Evolutionary conservation across 108 stramenopile genomes (phyloP).

Genomic region (Pseudonitzschia pungens): DNA sequence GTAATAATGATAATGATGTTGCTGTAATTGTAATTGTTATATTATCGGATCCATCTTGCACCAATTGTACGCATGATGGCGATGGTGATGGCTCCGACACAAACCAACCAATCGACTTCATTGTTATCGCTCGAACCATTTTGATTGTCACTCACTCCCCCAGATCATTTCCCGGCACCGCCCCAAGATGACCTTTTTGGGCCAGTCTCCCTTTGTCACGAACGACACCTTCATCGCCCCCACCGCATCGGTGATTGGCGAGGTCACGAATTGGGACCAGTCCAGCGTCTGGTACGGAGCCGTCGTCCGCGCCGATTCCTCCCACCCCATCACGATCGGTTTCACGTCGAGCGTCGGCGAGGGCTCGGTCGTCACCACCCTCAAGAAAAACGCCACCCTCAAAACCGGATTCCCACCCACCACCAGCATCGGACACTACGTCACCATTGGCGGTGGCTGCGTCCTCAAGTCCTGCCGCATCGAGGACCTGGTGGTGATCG

Average conservation of each 20-base stretch:
- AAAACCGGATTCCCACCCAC: conserved; percentile 83
- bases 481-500: conserved; percentile 81
- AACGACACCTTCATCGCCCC: conserved; percentile 97
- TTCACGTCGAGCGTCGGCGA: conserved; percentile 84
- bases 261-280: conserved; percentile 94
- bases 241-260: conserved; percentile 94
- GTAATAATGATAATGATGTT: no score
- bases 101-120: no score
- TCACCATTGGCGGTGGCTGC: conserved; percentile 77
- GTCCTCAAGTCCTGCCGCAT: conserved; percentile 81
- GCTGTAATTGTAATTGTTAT: no score
- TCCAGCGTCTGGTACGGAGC: conserved; percentile 97
- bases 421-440: conserved; percentile 83
- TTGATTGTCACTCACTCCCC: no score
- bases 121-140: no score
- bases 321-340: conserved; percentile 83
- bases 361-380: conserved; percentile 85
- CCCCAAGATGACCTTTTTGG: conserved; percentile 78
- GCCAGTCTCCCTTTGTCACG: conserved; percentile 72
- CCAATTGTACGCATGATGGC: no score
- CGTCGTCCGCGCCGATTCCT: conserved; percentile 90
- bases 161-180: conserved; percentile 88
- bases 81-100: no score
- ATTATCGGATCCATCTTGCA: no score
- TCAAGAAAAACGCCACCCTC: conserved; percentile 52